Conservation (phyloP, 2,329 filamentous ascomycete genomes). For the Cercospora sp. region DNA sequence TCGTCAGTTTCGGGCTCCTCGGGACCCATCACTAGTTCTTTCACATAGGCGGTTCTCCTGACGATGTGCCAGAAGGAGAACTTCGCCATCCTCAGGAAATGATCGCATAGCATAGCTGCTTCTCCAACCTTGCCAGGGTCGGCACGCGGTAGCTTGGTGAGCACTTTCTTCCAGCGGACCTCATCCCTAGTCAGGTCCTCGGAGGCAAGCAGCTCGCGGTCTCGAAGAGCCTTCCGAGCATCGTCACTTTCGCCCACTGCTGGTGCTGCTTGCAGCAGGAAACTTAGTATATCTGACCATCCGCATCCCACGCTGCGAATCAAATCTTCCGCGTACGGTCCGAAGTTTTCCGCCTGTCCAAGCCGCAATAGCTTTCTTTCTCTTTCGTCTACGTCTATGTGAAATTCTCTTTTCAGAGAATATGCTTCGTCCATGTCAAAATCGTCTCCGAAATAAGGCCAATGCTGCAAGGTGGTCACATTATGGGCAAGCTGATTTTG, state of each 20-base stretch:
- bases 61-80: constrained; percentile 47
- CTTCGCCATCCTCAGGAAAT: constrained; percentile 38
- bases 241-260: constrained; percentile 27
- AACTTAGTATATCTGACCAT: constrained; percentile 43
- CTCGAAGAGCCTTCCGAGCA: constrained; percentile 21
- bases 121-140: constrained; percentile 31
- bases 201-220: constrained; percentile 29
- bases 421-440: constrained; percentile 36
- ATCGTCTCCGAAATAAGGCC: constrained; percentile 43
- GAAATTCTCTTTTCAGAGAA: constrained; percentile 34
- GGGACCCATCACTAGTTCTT: constrained; percentile 19
- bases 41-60: constrained; percentile 30
- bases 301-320: constrained; percentile 39
- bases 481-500: constrained; percentile 47
- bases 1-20: constrained; percentile 13
- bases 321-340: constrained; percentile 39
- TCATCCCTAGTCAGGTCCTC: constrained; percentile 38
- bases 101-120: constrained; percentile 41
- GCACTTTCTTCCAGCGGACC: constrained; percentile 37
- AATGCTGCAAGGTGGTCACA: constrained; percentile 43
- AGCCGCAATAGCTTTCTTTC: constrained; percentile 37
- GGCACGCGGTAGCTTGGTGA: constrained; percentile 36
- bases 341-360: constrained; percentile 41
- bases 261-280: constrained; percentile 39
- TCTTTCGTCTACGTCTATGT: constrained; percentile 35